Evolutionary conservation across 768 basidiomycete species (phyloP).

Genomic region (Hortiboletus flavorubellus): DNA sequence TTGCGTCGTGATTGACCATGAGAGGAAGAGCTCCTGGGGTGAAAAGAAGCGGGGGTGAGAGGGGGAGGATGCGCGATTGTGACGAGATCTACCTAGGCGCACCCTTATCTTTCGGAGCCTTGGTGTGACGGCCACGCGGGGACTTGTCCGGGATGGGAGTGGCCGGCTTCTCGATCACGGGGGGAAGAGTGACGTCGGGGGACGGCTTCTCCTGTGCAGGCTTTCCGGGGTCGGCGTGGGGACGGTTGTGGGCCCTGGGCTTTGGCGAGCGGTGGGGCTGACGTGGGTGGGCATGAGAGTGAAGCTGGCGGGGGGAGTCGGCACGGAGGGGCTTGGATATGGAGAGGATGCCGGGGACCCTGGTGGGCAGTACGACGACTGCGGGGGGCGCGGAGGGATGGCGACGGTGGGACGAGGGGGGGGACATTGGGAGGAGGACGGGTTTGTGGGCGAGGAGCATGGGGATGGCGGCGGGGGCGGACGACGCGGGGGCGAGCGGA

Average conservation of each 20-base stretch:
- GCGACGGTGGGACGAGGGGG: slow-evolving; percentile 47
- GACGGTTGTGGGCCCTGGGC: slow-evolving; percentile 27
- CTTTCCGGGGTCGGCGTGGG: slow-evolving; percentile 31
- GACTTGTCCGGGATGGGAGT: slow-evolving; percentile 28
- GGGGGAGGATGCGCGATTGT: background rate
- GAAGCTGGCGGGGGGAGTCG: slow-evolving; percentile 34
- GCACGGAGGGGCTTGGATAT: slow-evolving; percentile 54
- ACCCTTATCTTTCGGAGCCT: slow-evolving; percentile 42
- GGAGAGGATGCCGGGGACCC: slow-evolving; percentile 69
- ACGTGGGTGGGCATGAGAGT: slow-evolving; percentile 34
- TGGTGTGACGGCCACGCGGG: slow-evolving; percentile 34
- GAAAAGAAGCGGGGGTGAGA: slow-evolving; percentile 8
- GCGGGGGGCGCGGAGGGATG: slow-evolving; percentile 68
- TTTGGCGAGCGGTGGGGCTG: slow-evolving; percentile 37
- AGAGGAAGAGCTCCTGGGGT: slow-evolving; percentile 44
- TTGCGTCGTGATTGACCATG: slow-evolving; percentile 45
- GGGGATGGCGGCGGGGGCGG: background rate
- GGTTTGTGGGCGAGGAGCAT: slow-evolving; percentile 46
- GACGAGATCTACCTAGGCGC: slow-evolving; percentile 37
- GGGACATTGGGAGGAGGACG: slow-evolving; percentile 30
- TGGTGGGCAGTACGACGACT: slow-evolving; percentile 67
- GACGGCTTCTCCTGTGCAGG: slow-evolving; percentile 25
- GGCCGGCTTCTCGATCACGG: slow-evolving; percentile 28
- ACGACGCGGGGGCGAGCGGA: background rate
- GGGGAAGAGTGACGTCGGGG: slow-evolving; percentile 32